Base-by-base conservation (phyloP, 2,329 filamentous ascomycete species). In the Botrytis squamosa region DNA sequence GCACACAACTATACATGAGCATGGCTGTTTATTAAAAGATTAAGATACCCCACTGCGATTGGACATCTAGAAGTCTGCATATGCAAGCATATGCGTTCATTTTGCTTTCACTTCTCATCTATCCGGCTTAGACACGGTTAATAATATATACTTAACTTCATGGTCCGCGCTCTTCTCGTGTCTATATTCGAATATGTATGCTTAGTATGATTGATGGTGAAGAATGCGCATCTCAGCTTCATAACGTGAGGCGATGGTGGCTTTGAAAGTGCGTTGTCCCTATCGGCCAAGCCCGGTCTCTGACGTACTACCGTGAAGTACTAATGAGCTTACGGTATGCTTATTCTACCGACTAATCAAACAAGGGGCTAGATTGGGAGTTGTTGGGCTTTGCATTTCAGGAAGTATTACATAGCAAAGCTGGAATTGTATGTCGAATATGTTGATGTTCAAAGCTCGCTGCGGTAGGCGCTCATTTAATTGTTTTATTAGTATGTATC, bases 1-100 rank as follows among this genome's bases (percentile, higher is more conserved):
- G 44, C 70, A 68, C 67, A 72, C 59, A 57, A 49, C 55, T 64
- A 72, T 42, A 68, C 38, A 72, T 66, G 64, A 72, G 63, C 63
- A 72, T 72, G 70, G 70, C 63, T 68, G 22, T 72, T 66, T 68
- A 60, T 49, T 68, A 72, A 60, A 63, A 72, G 46, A 68, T 52
- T 60, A 68, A 60, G 70, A 72, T 67, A 72, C 63, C 62, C 70
- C 63, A 22, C 52, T 72, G 70, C 63, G 67, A 67, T 46, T 72
- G 70, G 63, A 68, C 52, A 36, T 72, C 40, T 68, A 46, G 70
- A 68, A 44, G 70, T 72, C 62, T 72, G 38, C 70, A 67, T 49
- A 63, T 63, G 38, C 60, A n/a, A 59, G 70, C n/a, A 63, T 72
- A 29, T 67, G 63, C 18, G 38, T 66, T 36, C 14, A 66, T 71